These are phyloP conservation scores for Fusarium staphyleae DNA, from an alignment of 2,329 filamentous ascomycete species.

Conservation along the genomic window DNA sequence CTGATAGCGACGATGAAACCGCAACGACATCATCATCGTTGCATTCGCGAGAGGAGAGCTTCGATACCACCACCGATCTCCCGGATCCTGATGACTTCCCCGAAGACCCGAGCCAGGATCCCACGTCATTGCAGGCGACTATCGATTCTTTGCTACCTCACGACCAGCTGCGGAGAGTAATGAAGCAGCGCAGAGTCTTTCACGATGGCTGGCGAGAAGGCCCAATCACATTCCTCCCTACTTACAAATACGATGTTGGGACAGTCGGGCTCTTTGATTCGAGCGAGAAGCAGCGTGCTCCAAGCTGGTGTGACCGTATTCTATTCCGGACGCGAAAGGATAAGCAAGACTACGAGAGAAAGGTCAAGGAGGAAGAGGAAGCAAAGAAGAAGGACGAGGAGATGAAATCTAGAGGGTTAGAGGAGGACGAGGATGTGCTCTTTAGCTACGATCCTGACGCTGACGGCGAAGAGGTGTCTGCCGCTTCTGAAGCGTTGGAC, in stretches of 20 bases:
- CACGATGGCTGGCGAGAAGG: slow-evolving; percentile 94
- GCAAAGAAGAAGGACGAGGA: slow-evolving; percentile 79
- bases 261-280: slow-evolving; percentile 92
- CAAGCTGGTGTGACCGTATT: slow-evolving; percentile 97
- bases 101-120: slow-evolving; percentile 76
- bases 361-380: slow-evolving; percentile 68
- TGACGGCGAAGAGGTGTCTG: slow-evolving; percentile 61
- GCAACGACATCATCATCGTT: slow-evolving; percentile 46
- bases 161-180: slow-evolving; percentile 81
- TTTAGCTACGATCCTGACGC: slow-evolving; percentile 90
- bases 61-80: slow-evolving; percentile 53
- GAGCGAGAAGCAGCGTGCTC: slow-evolving; percentile 90
- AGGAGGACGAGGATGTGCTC: slow-evolving; percentile 82
- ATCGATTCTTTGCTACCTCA: slow-evolving; percentile 86
- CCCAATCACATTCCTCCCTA: slow-evolving; percentile 84
- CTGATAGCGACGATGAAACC: slow-evolving; percentile 57
- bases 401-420: slow-evolving; percentile 81
- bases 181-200: slow-evolving; percentile 79
- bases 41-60: slow-evolving; percentile 46
- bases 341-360: slow-evolving; percentile 69
- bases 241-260: slow-evolving; percentile 98
- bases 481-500: slow-evolving; percentile 53
- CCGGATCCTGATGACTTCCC: slow-evolving; percentile 72
- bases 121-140: slow-evolving; percentile 86
- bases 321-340: slow-evolving; percentile 81